Conservation (phyloP, 345 rosid genomes). For the Triadica sebifera region DNA sequence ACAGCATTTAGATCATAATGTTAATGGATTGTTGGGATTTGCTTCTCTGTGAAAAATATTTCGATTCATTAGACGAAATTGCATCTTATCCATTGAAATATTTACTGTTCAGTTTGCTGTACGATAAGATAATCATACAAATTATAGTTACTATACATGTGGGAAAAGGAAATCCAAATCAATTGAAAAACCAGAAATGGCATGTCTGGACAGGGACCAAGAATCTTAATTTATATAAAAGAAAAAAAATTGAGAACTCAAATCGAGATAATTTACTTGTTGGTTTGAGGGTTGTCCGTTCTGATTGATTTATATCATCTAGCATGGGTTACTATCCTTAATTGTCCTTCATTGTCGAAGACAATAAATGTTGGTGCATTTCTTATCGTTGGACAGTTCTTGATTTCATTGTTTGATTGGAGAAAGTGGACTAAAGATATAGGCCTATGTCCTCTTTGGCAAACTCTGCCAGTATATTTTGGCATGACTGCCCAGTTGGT, state of each 20-base stretch:
- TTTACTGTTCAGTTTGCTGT: neutral
- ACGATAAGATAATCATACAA: neutral
- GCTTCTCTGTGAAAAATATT: neutral
- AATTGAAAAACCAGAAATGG: neutral
- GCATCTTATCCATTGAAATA: neutral
- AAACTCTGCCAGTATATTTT: slow-evolving; percentile 70
- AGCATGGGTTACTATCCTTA: neutral
- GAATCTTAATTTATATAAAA: neutral
- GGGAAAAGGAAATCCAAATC: neutral
- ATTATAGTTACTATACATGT: neutral
- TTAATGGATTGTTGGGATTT: neutral
- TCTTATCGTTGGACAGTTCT: neutral
- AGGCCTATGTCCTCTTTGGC: slow-evolving; percentile 60
- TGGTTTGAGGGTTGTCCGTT: neutral
- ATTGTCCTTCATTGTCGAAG: neutral
- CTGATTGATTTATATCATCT: neutral
- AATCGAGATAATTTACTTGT: neutral
- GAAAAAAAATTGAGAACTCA: neutral
- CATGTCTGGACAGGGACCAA: neutral
- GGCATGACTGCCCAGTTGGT: slow-evolving; percentile 87
- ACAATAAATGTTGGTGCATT: neutral
- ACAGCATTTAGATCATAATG: neutral
- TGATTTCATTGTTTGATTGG: slow-evolving; percentile 14
- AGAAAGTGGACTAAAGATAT: slow-evolving; percentile 19
- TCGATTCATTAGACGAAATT: neutral